Base-by-base conservation (phyloP, 2,329 filamentous ascomycete species). In the Colletotrichum chlorophyti region DNA sequence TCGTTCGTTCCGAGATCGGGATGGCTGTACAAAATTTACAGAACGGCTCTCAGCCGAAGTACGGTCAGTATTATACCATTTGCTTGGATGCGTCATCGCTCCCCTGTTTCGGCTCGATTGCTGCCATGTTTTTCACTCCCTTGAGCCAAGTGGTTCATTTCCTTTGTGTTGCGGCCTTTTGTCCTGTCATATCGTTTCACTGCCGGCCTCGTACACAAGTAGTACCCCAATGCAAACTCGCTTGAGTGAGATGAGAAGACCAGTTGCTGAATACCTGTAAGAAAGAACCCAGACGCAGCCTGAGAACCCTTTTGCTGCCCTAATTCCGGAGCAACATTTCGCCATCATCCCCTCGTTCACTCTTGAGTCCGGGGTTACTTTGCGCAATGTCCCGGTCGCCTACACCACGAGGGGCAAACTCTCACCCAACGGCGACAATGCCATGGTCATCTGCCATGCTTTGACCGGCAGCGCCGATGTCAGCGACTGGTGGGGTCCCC, bases 281-380 rank as follows among this genome's bases (percentile, higher is more conserved):
- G 84, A 83, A 85, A 86, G 83, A 82, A 81, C 73, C 65, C 78
- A 74, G 64, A 78, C 84, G 53, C 92, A 97, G 75, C 87, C 91
- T 68, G 94, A 97, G 78, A 99, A 98, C 76, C 94, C 93, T 26
- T 98, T 93, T 72, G 86, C 91, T 60, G 77, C 83, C 63, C 82
- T 98, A 69, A 96, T 99, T 49, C 89, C 92, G 49, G 89, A 97
- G 68, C 95, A 98, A 76, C 83, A 89, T 51, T 90, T 96, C 69
- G 92, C 90, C 55, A 85, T 95, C 60, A 85, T 99, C 53, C 94
- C 95, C 2, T 88, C 88, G 23, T 97, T 97, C 73, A 93, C 90
- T 8, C 90, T 99, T 64, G 95, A 99, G 74, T 98, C 93, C 2
- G 95, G 95, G 45, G 91, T 90, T 21, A 89, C 85, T 1, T 82